Conservation (phyloP, 805 yeast species). For the Candida ipomoeae region DNA sequence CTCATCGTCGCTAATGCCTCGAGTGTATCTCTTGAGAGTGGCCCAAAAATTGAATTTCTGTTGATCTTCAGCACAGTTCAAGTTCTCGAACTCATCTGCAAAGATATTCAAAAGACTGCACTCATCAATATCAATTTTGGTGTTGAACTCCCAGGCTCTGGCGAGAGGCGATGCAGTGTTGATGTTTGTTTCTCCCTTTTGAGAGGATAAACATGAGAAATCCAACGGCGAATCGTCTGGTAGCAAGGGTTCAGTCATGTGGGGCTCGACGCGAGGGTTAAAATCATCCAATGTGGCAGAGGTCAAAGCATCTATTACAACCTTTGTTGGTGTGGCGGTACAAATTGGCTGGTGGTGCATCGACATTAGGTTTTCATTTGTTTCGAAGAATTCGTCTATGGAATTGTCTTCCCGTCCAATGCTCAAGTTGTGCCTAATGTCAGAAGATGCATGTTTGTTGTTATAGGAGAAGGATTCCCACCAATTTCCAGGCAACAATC, state of each 20-base stretch:
- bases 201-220: conserved; percentile 9
- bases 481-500: conserved; percentile 1
- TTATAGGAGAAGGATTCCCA: conserved; percentile 1
- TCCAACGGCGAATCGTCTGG: conserved; percentile 13
- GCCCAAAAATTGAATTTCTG: conserved; percentile 8
- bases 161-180: conserved; percentile 16
- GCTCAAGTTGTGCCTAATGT: neutral
- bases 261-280: conserved; percentile 12
- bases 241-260: conserved; percentile 17
- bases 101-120: conserved; percentile 14
- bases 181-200: conserved; percentile 9
- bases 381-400: conserved; percentile 14
- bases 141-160: conserved; percentile 12
- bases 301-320: conserved; percentile 5
- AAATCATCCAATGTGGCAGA: conserved; percentile 10
- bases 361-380: conserved; percentile 5
- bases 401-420: conserved; percentile 9
- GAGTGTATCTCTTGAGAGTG: conserved; percentile 6
- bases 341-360: neutral
- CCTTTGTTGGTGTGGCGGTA: neutral
- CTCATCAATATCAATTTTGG: conserved; percentile 11
- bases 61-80: conserved; percentile 3
- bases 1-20: conserved; percentile 15
- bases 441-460: neutral
- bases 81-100: conserved; percentile 15